A percentile compares a stretch with the other conserved stretches of the same genome.
These are phyloP conservation scores for Knufia fluminis DNA, from an alignment of 2,329 filamentous ascomycete genomes.

Conservation along the genomic window DNA sequence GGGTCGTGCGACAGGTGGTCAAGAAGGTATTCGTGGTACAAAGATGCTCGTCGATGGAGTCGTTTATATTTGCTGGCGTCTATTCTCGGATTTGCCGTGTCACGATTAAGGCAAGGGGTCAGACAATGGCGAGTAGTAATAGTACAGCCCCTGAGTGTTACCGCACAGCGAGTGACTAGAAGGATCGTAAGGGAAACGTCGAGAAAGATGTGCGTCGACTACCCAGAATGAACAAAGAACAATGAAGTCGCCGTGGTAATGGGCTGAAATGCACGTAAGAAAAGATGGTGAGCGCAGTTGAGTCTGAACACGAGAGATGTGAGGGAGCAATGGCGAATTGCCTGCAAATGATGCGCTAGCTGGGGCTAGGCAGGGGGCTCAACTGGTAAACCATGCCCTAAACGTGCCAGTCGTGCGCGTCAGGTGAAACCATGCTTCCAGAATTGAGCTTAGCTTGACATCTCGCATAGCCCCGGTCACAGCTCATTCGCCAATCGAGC, in stretches of 20 bases:
- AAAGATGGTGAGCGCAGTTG: neutral
- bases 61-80: neutral
- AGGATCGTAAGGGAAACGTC: neutral
- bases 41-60: neutral
- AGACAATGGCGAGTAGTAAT: neutral
- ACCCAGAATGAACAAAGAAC: neutral
- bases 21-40: neutral
- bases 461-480: neutral
- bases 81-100: neutral
- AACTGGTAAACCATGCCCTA: neutral
- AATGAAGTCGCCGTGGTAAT: constrained; percentile 1
- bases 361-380: neutral
- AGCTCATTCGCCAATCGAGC: neutral
- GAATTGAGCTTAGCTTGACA: neutral
- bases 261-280: neutral
- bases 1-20: neutral
- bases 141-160: neutral
- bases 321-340: neutral
- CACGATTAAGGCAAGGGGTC: constrained; percentile 9
- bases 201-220: neutral
- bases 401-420: neutral
- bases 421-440: neutral
- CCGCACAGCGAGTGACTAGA: constrained; percentile 5
- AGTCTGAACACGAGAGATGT: neutral
- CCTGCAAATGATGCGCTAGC: neutral